Evolutionary conservation across 1,139 yeast genomes (phyloP).

Genomic region (Hyphopichia fennica): DNA sequence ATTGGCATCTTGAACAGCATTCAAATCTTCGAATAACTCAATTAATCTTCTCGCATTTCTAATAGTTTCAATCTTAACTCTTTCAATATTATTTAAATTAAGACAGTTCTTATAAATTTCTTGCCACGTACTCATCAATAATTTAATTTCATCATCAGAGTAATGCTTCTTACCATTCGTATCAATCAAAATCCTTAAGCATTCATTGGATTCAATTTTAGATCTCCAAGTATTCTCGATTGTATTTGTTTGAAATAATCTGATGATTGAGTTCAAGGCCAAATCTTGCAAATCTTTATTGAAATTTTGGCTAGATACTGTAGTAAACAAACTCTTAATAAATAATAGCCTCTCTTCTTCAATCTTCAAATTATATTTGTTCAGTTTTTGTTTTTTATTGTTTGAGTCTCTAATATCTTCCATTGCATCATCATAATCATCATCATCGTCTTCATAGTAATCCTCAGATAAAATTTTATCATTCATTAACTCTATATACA

Average conservation of each 20-base stretch:
- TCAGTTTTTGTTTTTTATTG: conserved; percentile 13
- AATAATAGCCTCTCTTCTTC: conserved; percentile 39
- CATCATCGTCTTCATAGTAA: conserved; percentile 27
- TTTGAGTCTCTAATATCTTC: conserved; percentile 22
- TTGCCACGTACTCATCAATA: conserved; percentile 23
- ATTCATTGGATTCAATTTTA: conserved; percentile 45
- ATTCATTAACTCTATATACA: conserved; percentile 39
- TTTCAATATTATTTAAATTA: conserved; percentile 54
- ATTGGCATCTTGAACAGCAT: conserved; percentile 13
- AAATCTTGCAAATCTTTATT: conserved; percentile 23
- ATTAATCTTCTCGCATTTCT: conserved; percentile 27
- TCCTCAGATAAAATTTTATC: conserved; percentile 32
- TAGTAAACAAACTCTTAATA: conserved; percentile 31
- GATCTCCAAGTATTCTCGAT: conserved; percentile 62
- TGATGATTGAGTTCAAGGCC: conserved; percentile 19
- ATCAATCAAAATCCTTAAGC: conserved; percentile 16
- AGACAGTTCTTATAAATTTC: conserved; percentile 33
- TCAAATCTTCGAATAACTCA: conserved; percentile 13
- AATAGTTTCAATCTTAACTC: conserved; percentile 54
- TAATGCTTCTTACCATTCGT: conserved; percentile 5
- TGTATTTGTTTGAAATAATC: conserved; percentile 25
- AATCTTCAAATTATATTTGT: conserved; percentile 27
- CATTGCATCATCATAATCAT: conserved; percentile 26
- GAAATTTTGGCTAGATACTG: conserved; percentile 22
- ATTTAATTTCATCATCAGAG: conserved; percentile 11